Evolutionary conservation across 441 rosid genomes (phyloP).

Genomic region (Euphorbia corollata): DNA sequence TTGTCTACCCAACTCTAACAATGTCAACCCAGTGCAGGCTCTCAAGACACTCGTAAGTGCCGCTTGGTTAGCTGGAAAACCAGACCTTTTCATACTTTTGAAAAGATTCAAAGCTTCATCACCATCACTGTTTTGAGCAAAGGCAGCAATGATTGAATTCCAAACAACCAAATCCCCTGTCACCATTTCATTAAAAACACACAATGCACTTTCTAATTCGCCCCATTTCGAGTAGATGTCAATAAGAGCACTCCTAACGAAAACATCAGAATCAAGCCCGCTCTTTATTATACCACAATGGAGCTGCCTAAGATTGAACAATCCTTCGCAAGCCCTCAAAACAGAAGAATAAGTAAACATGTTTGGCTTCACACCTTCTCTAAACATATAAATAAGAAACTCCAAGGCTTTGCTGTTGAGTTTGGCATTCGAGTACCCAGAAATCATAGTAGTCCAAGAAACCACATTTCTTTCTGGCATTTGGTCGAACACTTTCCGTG

Average conservation of each 20-base stretch:
- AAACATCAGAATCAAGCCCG: slow-evolving; percentile 61
- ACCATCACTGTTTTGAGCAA: slow-evolving; percentile 54
- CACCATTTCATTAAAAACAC: slow-evolving; percentile 52
- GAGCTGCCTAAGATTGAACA: slow-evolving; percentile 44
- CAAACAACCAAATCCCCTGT: slow-evolving; percentile 62
- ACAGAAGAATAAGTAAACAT: slow-evolving; percentile 63
- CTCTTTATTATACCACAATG: slow-evolving; percentile 44
- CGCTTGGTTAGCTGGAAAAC: slow-evolving; percentile 51
- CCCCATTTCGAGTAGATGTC: slow-evolving; percentile 60
- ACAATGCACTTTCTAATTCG: slow-evolving; percentile 33
- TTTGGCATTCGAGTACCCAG: slow-evolving; percentile 45
- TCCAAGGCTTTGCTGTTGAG: slow-evolving; percentile 38
- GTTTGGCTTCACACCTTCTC: slow-evolving; percentile 58
- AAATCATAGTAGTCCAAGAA: slow-evolving; percentile 68
- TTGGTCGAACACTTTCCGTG: slow-evolving; percentile 47
- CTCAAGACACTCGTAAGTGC: slow-evolving; percentile 63
- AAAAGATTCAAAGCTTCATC: slow-evolving; percentile 56
- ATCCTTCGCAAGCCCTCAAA: slow-evolving; percentile 45
- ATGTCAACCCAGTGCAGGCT: slow-evolving; percentile 56
- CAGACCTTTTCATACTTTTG: slow-evolving; percentile 58
- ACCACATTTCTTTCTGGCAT: slow-evolving; percentile 53
- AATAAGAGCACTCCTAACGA: slow-evolving; percentile 65
- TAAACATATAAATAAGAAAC: slow-evolving; percentile 47
- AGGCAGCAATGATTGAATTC: slow-evolving; percentile 67
- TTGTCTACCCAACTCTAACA: slow-evolving; percentile 65